These are phyloP conservation scores for Limonium bicolor DNA, from an alignment of 148 eudicot genomes.

Conservation along the genomic window DNA sequence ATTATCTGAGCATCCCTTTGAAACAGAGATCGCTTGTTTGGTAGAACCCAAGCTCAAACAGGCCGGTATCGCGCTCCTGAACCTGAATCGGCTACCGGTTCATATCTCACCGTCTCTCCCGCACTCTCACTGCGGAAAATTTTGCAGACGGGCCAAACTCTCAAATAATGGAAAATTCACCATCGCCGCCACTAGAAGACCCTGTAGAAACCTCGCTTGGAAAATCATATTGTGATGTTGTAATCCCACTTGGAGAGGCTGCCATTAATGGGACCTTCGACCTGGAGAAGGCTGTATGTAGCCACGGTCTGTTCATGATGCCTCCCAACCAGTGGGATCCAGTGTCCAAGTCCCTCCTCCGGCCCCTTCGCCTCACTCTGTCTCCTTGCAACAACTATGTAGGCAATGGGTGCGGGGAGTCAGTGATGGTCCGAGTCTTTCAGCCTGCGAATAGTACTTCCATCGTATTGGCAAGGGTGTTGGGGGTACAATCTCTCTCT, in stretches of 20 bases:
- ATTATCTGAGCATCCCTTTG: too few relatives aligned
- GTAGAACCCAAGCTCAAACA: too few relatives aligned
- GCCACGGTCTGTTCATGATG: constrained; percentile 20
- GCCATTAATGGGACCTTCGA: not conserved
- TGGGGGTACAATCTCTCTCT: constrained; percentile 21
- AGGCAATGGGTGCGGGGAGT: not conserved
- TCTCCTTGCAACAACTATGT: not conserved
- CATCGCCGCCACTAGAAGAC: too few relatives aligned
- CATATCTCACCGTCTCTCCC: too few relatives aligned
- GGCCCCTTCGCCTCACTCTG: constrained; percentile 40
- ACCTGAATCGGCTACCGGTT: too few relatives aligned
- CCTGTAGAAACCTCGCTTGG: too few relatives aligned
- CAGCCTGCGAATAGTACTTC: constrained; percentile 19
- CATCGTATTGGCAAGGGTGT: constrained; percentile 23
- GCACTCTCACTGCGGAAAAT: too few relatives aligned
- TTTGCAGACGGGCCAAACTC: too few relatives aligned
- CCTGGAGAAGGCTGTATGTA: constrained; percentile 14
- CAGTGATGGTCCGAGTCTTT: constrained; percentile 24
- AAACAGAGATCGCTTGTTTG: too few relatives aligned
- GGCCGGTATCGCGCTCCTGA: too few relatives aligned
- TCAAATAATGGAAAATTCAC: too few relatives aligned
- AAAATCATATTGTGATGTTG: constrained; percentile 2
- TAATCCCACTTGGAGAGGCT: constrained; percentile 3
- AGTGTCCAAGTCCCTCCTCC: constrained; percentile 27
- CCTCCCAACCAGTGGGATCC: constrained; percentile 20